Evolutionary conservation across 257 asterid genomes (phyloP), one percentile per base, ranked within the genome.

Genomic region (Solanum habrochaites): DNA sequence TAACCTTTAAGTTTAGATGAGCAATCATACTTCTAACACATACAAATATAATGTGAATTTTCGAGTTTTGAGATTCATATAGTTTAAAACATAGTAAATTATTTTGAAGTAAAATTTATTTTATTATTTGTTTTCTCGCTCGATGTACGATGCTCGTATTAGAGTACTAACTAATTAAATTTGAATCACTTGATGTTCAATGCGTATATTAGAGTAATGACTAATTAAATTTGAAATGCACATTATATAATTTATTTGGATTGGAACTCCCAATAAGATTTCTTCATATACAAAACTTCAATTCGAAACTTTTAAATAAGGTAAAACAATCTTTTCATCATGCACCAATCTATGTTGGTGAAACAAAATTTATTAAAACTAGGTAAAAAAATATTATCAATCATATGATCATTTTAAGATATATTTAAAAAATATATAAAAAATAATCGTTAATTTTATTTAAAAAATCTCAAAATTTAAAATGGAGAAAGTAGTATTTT

Each of bases 41-140:
- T 8, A 56, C 64, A 56, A 18, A 56, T 56, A 18, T 56, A 56
- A 56, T 56, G 9, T 56, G 5, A 18, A 18, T 37, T 2, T 56
- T 56, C 1, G 3, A 4, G 9, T 62, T n/a, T n/a, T 3, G 2
- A n/a, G 8, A 62, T 7, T n/a, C 8, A 62, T 3, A 62, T n/a
- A 62, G 8, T 60, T 23, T 23, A 60, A 60, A 56, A 56, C 9
- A 56, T 56, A 52, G 67, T 3, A 14, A 23, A 23, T 9, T 60
- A 1, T n/a, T 62, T n/a, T 62, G 7, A 62, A 23, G n/a, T 62
- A n/a, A 2, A 11, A 1, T n/a, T 62, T n/a, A 56, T 56, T 56
- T 56, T 56, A 56, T 56, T 56, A 56, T 18, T 56, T 18, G 5
- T 0, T 20, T 20, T 18, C 7, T 20, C 0, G 4, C 11, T 4